Conservation (phyloP, 208 protist genomes). For the Crithidia brevicula region DNA sequence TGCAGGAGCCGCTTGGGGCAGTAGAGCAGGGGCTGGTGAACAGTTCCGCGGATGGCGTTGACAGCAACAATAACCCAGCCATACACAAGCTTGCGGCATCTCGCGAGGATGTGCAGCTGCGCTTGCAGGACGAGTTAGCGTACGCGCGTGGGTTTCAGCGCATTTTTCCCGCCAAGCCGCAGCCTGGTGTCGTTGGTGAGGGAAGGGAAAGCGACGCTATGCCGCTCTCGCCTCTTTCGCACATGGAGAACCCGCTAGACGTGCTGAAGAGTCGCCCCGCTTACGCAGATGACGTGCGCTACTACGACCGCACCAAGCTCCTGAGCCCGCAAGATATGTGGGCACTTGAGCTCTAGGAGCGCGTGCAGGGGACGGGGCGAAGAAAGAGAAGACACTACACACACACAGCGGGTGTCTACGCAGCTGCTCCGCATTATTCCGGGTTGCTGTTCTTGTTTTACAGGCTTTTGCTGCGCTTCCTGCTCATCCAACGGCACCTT, state of each 20-base stretch:
- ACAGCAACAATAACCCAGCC: neutral
- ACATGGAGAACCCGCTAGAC: conserved; percentile 15
- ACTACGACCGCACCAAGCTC: conserved; percentile 6
- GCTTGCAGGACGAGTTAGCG: conserved; percentile 66
- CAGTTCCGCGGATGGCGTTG: neutral
- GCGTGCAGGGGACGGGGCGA: no score
- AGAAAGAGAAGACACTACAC: no score
- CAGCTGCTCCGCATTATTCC: no score
- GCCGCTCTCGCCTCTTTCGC: conserved; percentile 1
- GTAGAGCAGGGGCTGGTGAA: conserved; percentile 9
- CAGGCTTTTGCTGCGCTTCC: no score
- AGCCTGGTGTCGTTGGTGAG: neutral
- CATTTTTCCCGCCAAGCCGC: conserved; percentile 65
- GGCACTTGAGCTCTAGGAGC: conserved; percentile 11
- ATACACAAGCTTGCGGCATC: neutral
- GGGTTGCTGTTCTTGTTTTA: no score
- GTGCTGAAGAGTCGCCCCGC: neutral
- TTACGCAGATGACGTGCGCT: conserved; percentile 23
- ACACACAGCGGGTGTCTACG: no score
- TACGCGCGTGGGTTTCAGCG: conserved; percentile 81
- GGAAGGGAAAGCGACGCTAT: neutral
- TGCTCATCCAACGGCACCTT: no score
- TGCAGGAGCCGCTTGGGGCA: conserved; percentile 1
- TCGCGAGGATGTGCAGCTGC: conserved; percentile 49
- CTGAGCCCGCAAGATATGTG: conserved; percentile 19